Percentiles rank a stretch among this genome's conserved stretches.
phyloP scores from a whole-genome alignment of 2,329 filamentous ascomycete genomes.

The Acrocalymma vagum region DNA sequence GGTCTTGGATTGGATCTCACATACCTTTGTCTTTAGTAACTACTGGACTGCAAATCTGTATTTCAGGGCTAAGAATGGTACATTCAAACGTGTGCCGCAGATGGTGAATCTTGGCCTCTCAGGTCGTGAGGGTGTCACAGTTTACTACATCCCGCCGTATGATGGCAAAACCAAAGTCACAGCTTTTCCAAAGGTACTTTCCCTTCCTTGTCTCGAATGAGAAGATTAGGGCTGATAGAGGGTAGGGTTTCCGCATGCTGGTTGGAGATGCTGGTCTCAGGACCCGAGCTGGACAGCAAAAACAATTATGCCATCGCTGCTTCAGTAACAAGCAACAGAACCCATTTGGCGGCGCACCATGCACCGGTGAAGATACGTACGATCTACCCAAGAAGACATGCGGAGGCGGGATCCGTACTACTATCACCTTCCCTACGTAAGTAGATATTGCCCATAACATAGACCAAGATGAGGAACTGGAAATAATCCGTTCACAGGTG shows the following conservation, averaged over 20 bases:
- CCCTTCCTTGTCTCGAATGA: background rate
- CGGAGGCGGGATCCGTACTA: slow-evolving; percentile 55
- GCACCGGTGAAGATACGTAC: slow-evolving; percentile 38
- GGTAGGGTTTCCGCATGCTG: slow-evolving; percentile 35
- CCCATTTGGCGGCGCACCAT: slow-evolving; percentile 48
- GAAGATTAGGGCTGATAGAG: background rate
- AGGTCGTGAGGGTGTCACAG: slow-evolving; percentile 34
- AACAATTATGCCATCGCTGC: slow-evolving; percentile 56
- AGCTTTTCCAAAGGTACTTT: slow-evolving; percentile 28
- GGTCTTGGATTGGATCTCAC: background rate
- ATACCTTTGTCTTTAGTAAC: slow-evolving; percentile 15
- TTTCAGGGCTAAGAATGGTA: slow-evolving; percentile 35
- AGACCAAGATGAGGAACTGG: background rate
- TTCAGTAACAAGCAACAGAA: slow-evolving; percentile 53
- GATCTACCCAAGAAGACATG: slow-evolving; percentile 33
- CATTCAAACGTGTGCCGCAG: slow-evolving; percentile 38
- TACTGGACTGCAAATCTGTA: slow-evolving; percentile 40
- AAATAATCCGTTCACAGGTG: slow-evolving; percentile 23
- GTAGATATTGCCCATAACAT: background rate
- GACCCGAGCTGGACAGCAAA: slow-evolving; percentile 25
- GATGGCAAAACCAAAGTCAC: slow-evolving; percentile 46
- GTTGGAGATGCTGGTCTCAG: slow-evolving; percentile 32
- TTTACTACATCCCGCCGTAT: slow-evolving; percentile 41
- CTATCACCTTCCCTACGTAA: slow-evolving; percentile 57
- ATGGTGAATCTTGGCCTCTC: slow-evolving; percentile 35